Evolutionary conservation across 1,139 yeast species (phyloP).

Genomic region (Debaryomyces fabryi): DNA sequence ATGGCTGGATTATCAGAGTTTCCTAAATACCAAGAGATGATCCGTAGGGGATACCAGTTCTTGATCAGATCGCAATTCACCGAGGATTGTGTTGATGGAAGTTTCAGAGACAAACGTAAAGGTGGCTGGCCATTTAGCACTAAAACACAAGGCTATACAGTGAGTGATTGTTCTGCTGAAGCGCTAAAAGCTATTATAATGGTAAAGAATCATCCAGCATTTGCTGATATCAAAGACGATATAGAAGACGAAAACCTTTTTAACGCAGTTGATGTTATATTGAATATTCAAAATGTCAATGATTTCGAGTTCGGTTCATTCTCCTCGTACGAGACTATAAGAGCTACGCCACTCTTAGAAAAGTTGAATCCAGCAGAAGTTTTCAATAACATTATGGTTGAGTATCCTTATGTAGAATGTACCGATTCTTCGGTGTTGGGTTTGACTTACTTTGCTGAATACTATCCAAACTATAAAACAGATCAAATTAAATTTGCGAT

Average conservation of each 20-base stretch:
- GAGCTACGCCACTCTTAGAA: slow-evolving; percentile 80
- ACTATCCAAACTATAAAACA: slow-evolving; percentile 63
- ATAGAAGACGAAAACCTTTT: slow-evolving; percentile 58
- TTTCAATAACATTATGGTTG: slow-evolving; percentile 97
- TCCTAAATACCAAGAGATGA: slow-evolving; percentile 65
- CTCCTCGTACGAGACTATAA: slow-evolving; percentile 86
- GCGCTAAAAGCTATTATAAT: slow-evolving; percentile 90
- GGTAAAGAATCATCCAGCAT: slow-evolving; percentile 71
- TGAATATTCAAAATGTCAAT: slow-evolving; percentile 76
- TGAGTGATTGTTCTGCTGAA: slow-evolving; percentile 96
- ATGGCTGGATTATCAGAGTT: slow-evolving; percentile 76
- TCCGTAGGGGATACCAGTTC: slow-evolving; percentile 68
- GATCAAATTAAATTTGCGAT: slow-evolving; percentile 70
- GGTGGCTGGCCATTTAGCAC: slow-evolving; percentile 99
- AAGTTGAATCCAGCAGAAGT: slow-evolving; percentile 94
- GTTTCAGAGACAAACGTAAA: slow-evolving; percentile 77
- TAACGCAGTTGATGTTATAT: slow-evolving; percentile 63
- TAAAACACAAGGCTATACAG: slow-evolving; percentile 93
- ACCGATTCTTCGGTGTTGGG: slow-evolving; percentile 95
- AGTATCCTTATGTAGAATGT: slow-evolving; percentile 97
- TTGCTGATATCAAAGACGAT: slow-evolving; percentile 40
- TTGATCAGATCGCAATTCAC: slow-evolving; percentile 83
- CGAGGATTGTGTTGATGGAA: slow-evolving; percentile 74
- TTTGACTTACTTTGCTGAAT: slow-evolving; percentile 71
- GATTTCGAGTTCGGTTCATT: slow-evolving; percentile 87